These are phyloP conservation scores for Lachancea lanzarotensis DNA, from an alignment of 805 yeast genomes.

Conservation along the genomic window DNA sequence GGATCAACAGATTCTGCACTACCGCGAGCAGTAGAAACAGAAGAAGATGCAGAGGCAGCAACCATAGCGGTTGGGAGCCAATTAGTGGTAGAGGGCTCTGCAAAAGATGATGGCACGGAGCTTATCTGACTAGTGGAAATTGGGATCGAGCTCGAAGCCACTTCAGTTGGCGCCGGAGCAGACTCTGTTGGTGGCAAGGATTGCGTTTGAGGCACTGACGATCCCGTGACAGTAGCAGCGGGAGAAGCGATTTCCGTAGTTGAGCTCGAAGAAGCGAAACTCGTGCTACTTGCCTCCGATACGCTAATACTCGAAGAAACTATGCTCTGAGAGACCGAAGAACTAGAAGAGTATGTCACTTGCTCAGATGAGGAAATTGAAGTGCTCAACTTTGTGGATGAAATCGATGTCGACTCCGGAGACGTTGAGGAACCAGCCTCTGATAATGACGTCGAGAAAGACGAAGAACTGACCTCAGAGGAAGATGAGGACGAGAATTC, in stretches of 20 bases:
- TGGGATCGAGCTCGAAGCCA: not conserved
- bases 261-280: not conserved
- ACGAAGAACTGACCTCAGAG: conserved; percentile 6
- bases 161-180: not conserved
- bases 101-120: not conserved
- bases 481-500: not conserved
- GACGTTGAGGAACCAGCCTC: conserved; percentile 1
- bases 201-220: not conserved
- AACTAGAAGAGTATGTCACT: not conserved
- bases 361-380: not conserved
- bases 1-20: conserved; percentile 42
- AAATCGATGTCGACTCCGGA: not conserved
- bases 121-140: not conserved
- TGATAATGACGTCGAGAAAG: not conserved
- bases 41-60: conserved; percentile 40
- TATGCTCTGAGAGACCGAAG: not conserved
- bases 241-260: not conserved
- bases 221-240: not conserved
- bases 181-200: not conserved
- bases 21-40: conserved; percentile 1
- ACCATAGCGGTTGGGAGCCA: conserved; percentile 73
- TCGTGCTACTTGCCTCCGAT: not conserved
- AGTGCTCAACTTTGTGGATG: not conserved
- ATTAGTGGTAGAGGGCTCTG: conserved; percentile 23
- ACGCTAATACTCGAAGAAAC: not conserved